These are phyloP conservation scores for Clonostachys rosea DNA, from an alignment of 2,329 filamentous ascomycete genomes.

Conservation along the genomic window DNA sequence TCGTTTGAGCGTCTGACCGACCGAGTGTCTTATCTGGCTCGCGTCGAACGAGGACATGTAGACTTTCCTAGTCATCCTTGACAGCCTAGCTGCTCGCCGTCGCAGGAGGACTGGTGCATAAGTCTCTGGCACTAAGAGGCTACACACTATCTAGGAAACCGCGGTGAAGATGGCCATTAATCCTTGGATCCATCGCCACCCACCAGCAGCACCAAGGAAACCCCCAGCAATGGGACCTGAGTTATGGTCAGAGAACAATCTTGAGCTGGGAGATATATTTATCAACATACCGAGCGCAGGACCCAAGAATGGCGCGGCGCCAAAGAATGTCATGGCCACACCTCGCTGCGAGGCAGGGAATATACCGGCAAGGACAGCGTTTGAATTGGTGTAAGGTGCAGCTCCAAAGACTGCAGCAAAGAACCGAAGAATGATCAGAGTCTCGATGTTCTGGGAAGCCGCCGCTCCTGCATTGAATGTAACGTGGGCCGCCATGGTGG, in stretches of 20 bases:
- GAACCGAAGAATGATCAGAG: slow-evolving; percentile 56
- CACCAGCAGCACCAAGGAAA: slow-evolving; percentile 53
- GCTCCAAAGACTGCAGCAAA: slow-evolving; percentile 52
- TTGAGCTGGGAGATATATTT: slow-evolving; percentile 9
- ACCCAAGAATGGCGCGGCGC: slow-evolving; percentile 59
- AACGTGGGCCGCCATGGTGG: slow-evolving; percentile 49
- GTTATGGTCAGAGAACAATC: slow-evolving; percentile 49
- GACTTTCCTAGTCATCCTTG: slow-evolving; percentile 39
- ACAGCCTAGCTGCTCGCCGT: slow-evolving; percentile 40
- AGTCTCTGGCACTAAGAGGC: slow-evolving; percentile 50
- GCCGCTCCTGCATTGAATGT: slow-evolving; percentile 57
- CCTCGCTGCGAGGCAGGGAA: slow-evolving; percentile 43
- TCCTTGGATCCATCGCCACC: slow-evolving; percentile 63
- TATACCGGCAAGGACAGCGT: slow-evolving; percentile 53
- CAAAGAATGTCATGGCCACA: slow-evolving; percentile 49
- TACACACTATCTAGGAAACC: slow-evolving; percentile 47
- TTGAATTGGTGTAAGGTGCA: slow-evolving; percentile 49
- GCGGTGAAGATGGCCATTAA: slow-evolving; percentile 58
- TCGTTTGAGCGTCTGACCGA: slow-evolving; percentile 44
- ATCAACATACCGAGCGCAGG: slow-evolving; percentile 58
- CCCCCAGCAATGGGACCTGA: slow-evolving; percentile 59
- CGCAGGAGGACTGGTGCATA: slow-evolving; percentile 53
- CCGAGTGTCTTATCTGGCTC: slow-evolving; percentile 26
- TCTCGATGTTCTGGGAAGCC: slow-evolving; percentile 46
- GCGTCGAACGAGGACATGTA: slow-evolving; percentile 44